Base-by-base conservation (phyloP, 805 yeast genomes). In the Metschnikowia lachancei region DNA sequence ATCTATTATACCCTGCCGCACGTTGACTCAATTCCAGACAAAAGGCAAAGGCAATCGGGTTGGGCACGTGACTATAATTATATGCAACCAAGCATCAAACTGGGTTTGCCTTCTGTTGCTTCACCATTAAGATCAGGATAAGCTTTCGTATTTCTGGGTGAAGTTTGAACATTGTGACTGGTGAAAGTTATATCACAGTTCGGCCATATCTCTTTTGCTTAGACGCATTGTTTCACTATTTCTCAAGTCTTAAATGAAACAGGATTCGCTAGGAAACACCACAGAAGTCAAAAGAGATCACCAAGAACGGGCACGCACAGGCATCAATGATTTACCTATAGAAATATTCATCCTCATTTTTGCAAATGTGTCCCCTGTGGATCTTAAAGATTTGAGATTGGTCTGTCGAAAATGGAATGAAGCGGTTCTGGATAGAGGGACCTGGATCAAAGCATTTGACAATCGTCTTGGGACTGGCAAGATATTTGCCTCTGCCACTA, bases 381-480 rank as follows among this genome's bases (percentile, higher is more conserved):
- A 78, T 24, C 60, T 79, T 38, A 63, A 63, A 41, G 59, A 55
- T 16, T 54, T 73, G 7, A 64, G 77, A 7, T 51, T 66, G 17
- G 84, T 79, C 6, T 78, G 83, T 51, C 67, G 62, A 41, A 54
- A 64, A 37, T 79, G 84, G 84, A 63, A 71, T 49, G 50, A 51
- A 34, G 69, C 75, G 1, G 66, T 76, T 2, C 65, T 66, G 44
- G 78, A 77, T 54, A 67, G 70, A 45, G 60, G 65, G 10, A 71
- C 77, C 20, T 79, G 83, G 83, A 61, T 63, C 50, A 67, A 64
- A 32, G 70, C 78, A 6, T 78, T 78, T 53, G 58, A 59, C 28
- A 52, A 61, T 29, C 63, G 66, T 39, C 75, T 75, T 51, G 69
- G 70, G 1, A 64, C 68, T 3, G 64, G 55, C 29, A 56, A 44